Base-by-base conservation (phyloP, 2,329 filamentous ascomycete species). In the Trichoderma sp. region DNA sequence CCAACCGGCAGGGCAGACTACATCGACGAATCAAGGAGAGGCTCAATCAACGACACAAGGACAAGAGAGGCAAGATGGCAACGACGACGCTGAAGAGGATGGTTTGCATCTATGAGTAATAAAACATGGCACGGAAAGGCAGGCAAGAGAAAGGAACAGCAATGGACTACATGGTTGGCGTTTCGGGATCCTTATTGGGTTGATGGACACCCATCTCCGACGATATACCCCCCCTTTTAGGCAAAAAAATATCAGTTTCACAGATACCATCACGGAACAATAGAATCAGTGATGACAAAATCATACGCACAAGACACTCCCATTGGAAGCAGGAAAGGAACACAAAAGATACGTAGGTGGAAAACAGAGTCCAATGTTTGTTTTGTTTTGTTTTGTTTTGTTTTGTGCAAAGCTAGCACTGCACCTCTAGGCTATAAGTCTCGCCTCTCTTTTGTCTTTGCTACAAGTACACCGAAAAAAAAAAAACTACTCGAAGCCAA, bases 31-130 rank as follows among this genome's bases (percentile, higher is more conserved):
- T 35, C 70, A 90, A 65, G 82, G 80, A 25, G 88, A 89, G 69
- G 86, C 89, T 70, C 84, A 90, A 75, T 78, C 91, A 64, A 80
- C 86, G 67, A 78, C 82, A 69, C 81, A 82, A 60, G 74, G 90
- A 68, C 84, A 87, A 72, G 84, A 84, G 71, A 84, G 84, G 63
- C 80, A 90, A 5, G 81, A 82, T 2, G 81, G 67, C 2, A 81
- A 81, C 1, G 63, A 81, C 7, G 81, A 81, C 25, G 82, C 74
- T 13, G 74, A 82, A 13, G 84, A 88, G 4, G 85, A 83, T 22
- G 89, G 89, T 1, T 81, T 91, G 80, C 87, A 91, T 78, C 77
- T 91, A 54, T 91, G 75, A 45, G 9, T 17, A n/a, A 29, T 22
- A 17, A 5, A 29, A 12, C 17, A 52, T 52, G 22, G 12, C 3